A percentile compares a stretch with the other conserved stretches of the same genome.
Evolutionary conservation across 352 stramenopile species (phyloP).

Genomic region (Pythium brachiatum): DNA sequence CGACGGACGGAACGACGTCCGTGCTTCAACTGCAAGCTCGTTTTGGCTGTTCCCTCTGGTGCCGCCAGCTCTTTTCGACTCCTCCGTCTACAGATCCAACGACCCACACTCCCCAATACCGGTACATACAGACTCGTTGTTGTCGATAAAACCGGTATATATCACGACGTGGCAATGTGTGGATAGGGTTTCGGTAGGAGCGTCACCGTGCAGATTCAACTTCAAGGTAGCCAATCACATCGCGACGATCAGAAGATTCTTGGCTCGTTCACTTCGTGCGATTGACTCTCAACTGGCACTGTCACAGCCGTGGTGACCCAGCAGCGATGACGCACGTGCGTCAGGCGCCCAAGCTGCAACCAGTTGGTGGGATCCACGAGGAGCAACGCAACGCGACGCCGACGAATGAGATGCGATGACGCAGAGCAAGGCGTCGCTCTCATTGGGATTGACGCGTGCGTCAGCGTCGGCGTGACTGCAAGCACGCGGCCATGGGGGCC

Average conservation of each 20-base stretch:
- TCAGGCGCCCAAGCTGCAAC: slow-evolving; percentile 13
- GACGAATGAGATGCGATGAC: slow-evolving; percentile 10
- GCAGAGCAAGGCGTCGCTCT: neutral
- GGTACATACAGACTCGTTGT: slow-evolving; percentile 16
- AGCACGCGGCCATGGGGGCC: neutral
- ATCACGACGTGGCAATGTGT: neutral
- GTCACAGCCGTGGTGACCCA: slow-evolving; percentile 11
- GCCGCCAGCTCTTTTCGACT: neutral
- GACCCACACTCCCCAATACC: slow-evolving; percentile 1
- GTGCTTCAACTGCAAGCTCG: slow-evolving; percentile 15
- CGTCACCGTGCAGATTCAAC: slow-evolving; percentile 26
- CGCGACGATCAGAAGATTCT: slow-evolving; percentile 12
- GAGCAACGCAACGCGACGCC: neutral
- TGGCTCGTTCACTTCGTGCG: neutral
- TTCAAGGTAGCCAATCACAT: slow-evolving; percentile 18
- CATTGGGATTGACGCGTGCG: slow-evolving; percentile 13
- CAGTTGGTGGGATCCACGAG: neutral
- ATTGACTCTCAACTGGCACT: slow-evolving; percentile 9
- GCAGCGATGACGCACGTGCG: slow-evolving; percentile 16
- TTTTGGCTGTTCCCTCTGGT: too few relatives aligned
- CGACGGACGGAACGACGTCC: too few relatives aligned
- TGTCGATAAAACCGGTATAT: slow-evolving; percentile 12
- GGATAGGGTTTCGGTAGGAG: slow-evolving; percentile 20
- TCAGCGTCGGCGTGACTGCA: neutral
- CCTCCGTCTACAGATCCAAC: slow-evolving; percentile 24